A percentile compares a stretch with the other conserved stretches of the same genome.
Evolutionary conservation across 2,329 filamentous ascomycete genomes (phyloP).

Genomic region (Ophiostoma sp.): DNA sequence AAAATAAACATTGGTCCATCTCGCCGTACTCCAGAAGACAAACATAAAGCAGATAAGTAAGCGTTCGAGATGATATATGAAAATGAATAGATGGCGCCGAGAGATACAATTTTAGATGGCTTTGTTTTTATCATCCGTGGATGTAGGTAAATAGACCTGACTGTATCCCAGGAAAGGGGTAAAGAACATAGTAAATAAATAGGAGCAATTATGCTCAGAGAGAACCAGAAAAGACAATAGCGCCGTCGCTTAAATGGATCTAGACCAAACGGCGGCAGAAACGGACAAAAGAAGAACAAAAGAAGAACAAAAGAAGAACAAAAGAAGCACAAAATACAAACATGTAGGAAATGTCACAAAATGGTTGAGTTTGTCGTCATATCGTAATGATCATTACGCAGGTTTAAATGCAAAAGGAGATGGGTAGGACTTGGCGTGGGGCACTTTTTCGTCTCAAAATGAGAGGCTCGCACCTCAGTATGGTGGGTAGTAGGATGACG

Average conservation of each 20-base stretch:
- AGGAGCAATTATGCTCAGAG: neutral
- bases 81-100: neutral
- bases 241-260: constrained; percentile 9
- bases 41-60: neutral
- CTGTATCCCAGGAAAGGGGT: neutral
- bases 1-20: neutral
- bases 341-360: neutral
- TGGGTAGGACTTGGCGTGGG: no score
- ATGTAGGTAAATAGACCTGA: neutral
- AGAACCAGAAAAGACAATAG: neutral
- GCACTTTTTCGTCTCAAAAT: neutral
- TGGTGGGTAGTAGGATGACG: constrained; percentile 24
- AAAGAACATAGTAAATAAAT: neutral
- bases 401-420: neutral
- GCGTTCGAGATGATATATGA: neutral
- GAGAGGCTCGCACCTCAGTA: constrained; percentile 20
- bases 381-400: neutral
- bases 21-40: neutral
- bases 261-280: constrained; percentile 9
- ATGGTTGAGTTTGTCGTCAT: neutral
- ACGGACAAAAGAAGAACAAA: neutral
- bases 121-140: neutral
- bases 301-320: neutral
- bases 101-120: neutral
- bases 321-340: neutral